phyloP scores from a whole-genome alignment of 169 alveolate genomes.

The Cardiosporidium cionae region DNA sequence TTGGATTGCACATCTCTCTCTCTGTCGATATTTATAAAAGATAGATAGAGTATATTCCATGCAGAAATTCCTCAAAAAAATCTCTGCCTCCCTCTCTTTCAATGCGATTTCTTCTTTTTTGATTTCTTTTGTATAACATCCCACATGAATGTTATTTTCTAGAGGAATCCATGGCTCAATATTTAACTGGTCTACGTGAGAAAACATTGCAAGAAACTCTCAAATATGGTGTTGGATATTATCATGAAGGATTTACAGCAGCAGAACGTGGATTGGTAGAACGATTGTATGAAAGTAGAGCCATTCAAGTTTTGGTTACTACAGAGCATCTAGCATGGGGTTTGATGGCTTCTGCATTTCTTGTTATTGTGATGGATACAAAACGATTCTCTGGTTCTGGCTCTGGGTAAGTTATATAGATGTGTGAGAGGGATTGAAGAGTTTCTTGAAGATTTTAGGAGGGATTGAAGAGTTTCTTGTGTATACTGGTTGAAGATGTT shows the following conservation, averaged over 20 bases:
- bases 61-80: too few species aligned
- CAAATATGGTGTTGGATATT: conserved; percentile 69
- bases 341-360: conserved; percentile 58
- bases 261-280: conserved; percentile 64
- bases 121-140: too few species aligned
- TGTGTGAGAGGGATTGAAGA: too few species aligned
- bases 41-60: too few species aligned
- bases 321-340: conserved; percentile 86
- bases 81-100: too few species aligned
- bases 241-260: conserved; percentile 73
- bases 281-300: conserved; percentile 59
- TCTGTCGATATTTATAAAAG: too few species aligned
- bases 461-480: too few species aligned
- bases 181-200: conserved; percentile 43
- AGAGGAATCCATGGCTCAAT: conserved; percentile 33
- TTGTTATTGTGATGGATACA: conserved; percentile 69
- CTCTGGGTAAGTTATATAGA: conserved; percentile 13
- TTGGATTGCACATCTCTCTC: too few species aligned
- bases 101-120: too few species aligned
- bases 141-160: too few species aligned
- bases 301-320: conserved; percentile 74
- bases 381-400: conserved; percentile 46
- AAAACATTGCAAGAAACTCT: conserved; percentile 49
- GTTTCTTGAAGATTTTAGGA: too few species aligned
- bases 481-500: too few species aligned